Conservation (phyloP, 2,329 filamentous ascomycete genomes). For the Aspergillus niger region DNA sequence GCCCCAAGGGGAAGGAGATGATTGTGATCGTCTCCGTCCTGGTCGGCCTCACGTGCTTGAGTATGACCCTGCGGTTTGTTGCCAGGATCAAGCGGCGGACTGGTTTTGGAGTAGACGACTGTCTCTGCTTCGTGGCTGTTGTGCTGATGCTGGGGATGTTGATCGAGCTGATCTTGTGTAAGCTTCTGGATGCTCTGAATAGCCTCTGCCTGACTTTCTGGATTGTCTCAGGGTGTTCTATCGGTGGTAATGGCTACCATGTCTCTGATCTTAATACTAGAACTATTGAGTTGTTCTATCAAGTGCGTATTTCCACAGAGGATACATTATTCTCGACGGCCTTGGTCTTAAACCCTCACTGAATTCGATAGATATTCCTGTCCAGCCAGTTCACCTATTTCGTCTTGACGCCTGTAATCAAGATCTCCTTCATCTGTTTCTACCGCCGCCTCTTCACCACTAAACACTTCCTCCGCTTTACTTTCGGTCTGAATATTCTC, state of each 20-base stretch:
- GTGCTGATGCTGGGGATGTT: background rate
- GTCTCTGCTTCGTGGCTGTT: background rate
- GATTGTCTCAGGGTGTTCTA: background rate
- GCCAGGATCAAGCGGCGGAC: background rate
- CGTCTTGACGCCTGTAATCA: background rate
- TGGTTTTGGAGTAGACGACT: background rate
- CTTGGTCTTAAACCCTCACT: background rate
- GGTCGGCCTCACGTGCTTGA: background rate
- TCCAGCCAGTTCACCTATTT: background rate
- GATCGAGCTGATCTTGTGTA: background rate
- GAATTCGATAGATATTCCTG: background rate
- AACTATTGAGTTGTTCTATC: background rate
- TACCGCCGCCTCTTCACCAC: background rate
- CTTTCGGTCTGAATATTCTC: conserved; percentile 10
- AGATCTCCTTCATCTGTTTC: background rate
- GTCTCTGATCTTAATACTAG: background rate
- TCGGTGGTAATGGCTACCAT: conserved; percentile 2
- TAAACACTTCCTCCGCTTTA: background rate
- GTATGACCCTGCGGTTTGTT: background rate
- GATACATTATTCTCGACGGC: background rate
- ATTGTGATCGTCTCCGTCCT: background rate
- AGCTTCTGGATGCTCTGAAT: background rate
- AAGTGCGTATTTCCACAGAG: background rate
- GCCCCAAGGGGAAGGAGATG: background rate
- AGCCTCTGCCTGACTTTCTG: background rate